Conservation (phyloP, 345 rosid genomes). For the Camelina neglecta region DNA sequence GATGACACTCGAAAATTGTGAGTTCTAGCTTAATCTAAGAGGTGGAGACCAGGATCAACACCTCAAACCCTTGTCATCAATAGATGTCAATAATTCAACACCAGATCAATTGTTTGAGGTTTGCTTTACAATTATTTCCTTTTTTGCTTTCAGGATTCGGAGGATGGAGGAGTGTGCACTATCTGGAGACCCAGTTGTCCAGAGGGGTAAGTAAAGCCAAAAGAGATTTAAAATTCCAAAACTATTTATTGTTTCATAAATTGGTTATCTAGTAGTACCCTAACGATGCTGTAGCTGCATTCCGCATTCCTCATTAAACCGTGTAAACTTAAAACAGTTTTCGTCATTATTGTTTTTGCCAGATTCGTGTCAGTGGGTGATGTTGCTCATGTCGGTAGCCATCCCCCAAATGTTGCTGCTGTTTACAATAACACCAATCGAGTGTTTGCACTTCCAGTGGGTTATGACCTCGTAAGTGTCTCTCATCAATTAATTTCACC, state of each 20-base stretch:
- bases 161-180: slow-evolving; percentile 67
- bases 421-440: slow-evolving; percentile 58
- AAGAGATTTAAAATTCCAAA: slow-evolving; percentile 2
- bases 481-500: background rate
- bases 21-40: slow-evolving; percentile 3
- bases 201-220: slow-evolving; percentile 62
- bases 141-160: slow-evolving; percentile 60
- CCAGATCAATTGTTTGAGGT: background rate
- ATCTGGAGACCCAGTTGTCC: slow-evolving; percentile 96
- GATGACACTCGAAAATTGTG: background rate
- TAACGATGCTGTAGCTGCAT: background rate
- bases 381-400: slow-evolving; percentile 79
- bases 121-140: background rate
- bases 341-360: slow-evolving; percentile 20
- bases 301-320: slow-evolving; percentile 8
- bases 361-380: slow-evolving; percentile 90
- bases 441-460: slow-evolving; percentile 72
- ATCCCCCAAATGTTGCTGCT: slow-evolving; percentile 94
- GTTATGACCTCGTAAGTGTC: slow-evolving; percentile 87
- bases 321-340: slow-evolving; percentile 30
- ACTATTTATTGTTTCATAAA: background rate
- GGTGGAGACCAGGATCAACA: slow-evolving; percentile 18
- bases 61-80: slow-evolving; percentile 15
- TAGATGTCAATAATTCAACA: slow-evolving; percentile 10
- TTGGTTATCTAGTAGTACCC: slow-evolving; percentile 2